Base-by-base conservation (phyloP, 495 filamentous ascomycete genomes). In the Lasiosphaeris hirsuta region DNA sequence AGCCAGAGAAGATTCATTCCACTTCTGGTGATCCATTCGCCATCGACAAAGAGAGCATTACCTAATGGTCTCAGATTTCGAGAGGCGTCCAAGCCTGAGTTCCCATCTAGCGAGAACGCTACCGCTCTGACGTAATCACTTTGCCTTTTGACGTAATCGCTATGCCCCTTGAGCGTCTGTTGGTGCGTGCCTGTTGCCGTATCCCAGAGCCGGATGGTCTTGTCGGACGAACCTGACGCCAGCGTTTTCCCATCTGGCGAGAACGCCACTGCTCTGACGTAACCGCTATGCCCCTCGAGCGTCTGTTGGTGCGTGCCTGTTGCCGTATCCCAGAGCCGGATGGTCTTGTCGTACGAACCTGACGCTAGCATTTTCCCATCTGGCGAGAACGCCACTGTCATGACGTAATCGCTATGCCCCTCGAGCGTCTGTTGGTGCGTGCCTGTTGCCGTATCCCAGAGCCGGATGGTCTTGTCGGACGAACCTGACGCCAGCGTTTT, bases 241-340 rank as follows among this genome's bases (percentile, higher is more conserved):
- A 58, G 49, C 23, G 8, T 57, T 49, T 60, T 62, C 34, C 63
- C 57, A 54, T 79, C 64, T 7, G 56, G 68, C 10, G 74, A 76
- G 63, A 74, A 79, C 10, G 66, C 66, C 2, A 76, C 65, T 7
- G 43, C 36, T 52, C 59, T 10, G 39, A 68, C 55, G 38, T 10
- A 41, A 39, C 15, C 14, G 36, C 56, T 58, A 64, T 62, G 51
- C 18, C 43, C 59, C 18, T 59, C 34, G 30, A 65, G 51, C 36
- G 59, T 61, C 45, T 48, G 19, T 23, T 23, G 17, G 19, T 34
- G 48, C 34, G 10, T 45, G 30, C 63, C 65, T 1, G 58, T 69
- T 15, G 56, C 59, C 18, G 56, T 41, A 57, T 71, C 64, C 74
- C 74, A 77, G 59, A 75, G 51, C 59, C 68, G 61, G 33, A 71